Base-by-base conservation (phyloP, 2,329 filamentous ascomycete species). In the Blumeria graminis region DNA sequence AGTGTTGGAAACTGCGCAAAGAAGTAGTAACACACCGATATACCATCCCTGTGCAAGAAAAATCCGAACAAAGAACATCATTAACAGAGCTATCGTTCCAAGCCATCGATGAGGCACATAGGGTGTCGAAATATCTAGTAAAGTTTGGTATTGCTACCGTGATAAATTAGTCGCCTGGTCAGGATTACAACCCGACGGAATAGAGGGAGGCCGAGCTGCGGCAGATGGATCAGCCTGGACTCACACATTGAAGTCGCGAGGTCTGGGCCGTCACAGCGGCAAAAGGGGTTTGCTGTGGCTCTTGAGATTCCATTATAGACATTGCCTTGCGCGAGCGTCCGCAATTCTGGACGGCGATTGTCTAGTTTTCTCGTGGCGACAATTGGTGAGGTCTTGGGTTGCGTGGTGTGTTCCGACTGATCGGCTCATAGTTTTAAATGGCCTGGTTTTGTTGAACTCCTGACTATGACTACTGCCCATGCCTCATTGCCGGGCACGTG, bases 11-110 rank as follows among this genome's bases (percentile, higher is more conserved):
- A 28, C 22, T 28, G 22, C 22, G 22, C 22, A 28, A 28, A 55
- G 6, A 14, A 33, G 34, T 9, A 3, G 35, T 11, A 6, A 41
- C 73, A 61, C 76, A 94, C 88, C 88, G 62, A 98, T 96, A 69
- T 98, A 98, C 92, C 92, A 98, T 71, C 92, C 92, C 73, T 96
- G 88, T 58, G 88, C 87, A 55, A 94, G 61, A 62, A 98, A 75
- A 69, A 98, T 93, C 68, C 92, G 82, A 62, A 92, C 68, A 68
- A 87, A 90, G 75, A 98, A 98, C 63, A 88, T 60, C 60, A 86
- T 57, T 58, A 96, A 79, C 57, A 84, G 75, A 43, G 77, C 74
- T 55, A 71, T 85, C n/a, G 90, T 94, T 68, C 82, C 82, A 60
- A 84, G 68, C 92, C 92, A 98, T 75, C 92, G 78, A 72, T 96